Percentiles rank a stretch among this genome's conserved stretches.
These are phyloP conservation scores for Tylopilus orsonianus DNA, from an alignment of 1,284 basidiomycete species.

Conservation along the genomic window DNA sequence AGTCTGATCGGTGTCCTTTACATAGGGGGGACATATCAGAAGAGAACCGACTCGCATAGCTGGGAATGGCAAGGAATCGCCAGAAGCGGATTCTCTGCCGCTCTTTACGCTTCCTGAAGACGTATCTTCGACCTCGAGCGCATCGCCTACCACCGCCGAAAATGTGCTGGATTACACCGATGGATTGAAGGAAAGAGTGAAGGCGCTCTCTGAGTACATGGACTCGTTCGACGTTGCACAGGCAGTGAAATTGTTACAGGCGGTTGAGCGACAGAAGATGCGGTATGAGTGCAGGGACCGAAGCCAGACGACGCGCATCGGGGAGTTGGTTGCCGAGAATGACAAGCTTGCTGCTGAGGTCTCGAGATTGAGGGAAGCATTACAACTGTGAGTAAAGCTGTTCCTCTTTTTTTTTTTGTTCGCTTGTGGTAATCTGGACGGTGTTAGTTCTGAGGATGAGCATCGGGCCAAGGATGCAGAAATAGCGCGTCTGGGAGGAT, in stretches of 20 bases:
- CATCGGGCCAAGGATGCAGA: constrained; percentile 6
- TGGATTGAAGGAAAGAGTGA: constrained; percentile 28
- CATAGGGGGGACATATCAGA: constrained; percentile 3
- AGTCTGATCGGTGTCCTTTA: constrained; percentile 4
- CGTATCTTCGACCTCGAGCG: constrained; percentile 7
- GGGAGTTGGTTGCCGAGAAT: constrained; percentile 24
- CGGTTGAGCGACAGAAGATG: constrained; percentile 24
- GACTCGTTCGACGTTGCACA: constrained; percentile 26
- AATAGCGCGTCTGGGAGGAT: not conserved
- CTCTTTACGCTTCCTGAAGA: constrained; percentile 23
- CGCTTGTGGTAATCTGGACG: not conserved
- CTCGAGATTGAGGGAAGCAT: constrained; percentile 11
- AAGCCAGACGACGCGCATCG: constrained; percentile 26
- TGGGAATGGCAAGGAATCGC: not conserved
- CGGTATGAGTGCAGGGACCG: constrained; percentile 27
- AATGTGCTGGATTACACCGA: constrained; percentile 27
- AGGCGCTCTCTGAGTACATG: constrained; percentile 29
- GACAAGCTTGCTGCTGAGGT: constrained; percentile 20
- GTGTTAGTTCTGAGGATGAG: constrained; percentile 12
- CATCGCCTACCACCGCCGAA: constrained; percentile 29
- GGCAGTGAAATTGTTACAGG: constrained; percentile 18
- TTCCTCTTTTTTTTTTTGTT: no score
- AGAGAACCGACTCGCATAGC: not conserved
- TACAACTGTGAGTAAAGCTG: constrained; percentile 16
- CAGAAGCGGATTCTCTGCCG: constrained; percentile 19